Base-by-base conservation (phyloP, 768 basidiomycete genomes). In the Leccinellum luteum region DNA sequence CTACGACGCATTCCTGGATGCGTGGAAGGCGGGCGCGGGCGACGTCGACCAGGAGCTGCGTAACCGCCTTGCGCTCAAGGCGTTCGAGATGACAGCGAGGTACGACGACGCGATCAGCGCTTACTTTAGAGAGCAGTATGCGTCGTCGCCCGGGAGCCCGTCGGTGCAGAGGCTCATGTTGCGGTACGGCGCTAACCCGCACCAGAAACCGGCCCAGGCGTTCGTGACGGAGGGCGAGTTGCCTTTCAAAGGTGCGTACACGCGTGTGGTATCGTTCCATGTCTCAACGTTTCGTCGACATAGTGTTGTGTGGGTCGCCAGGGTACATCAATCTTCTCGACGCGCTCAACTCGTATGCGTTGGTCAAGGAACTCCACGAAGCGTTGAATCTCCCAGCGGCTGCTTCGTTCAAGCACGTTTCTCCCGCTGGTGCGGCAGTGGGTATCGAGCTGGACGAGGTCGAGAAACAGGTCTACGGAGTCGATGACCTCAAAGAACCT, bases 361-460 rank as follows among this genome's bases (percentile, higher is more conserved):
- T 99, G 41, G 97, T 99, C 56, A 91, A 88, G 67, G 97, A 99
- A 71, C 84, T 99, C 3, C 86, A 92, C 48, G 90, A 85, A 57
- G 92, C 92, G 1, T 83, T 98, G 56, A 75, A 79, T 34, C 85
- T 98, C 48, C 95, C 97, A 17, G 97, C 97, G 14, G 96, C 97
- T 13, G 96, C 97, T 0, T 98, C 95, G 1, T 99, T 98, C 86
- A 99, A 99, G 77, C 97, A 99, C 69, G 97, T 99, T 58, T 98
- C 96, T 17, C 97, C 97, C 12, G 97, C 97, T 2, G 97, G 97
- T 51, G 94, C 92, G 6, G 97, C 95, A 27, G 92, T 98, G 13
- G 96, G 94, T 23, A 71, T 97, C 55, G 84, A 84, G 68, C 81
- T 99, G 45, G 81, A 86, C 63, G 87, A 90, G 28, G 82, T 79